phyloP scores from a whole-genome alignment of 345 rosid genomes.

The Hevea brasiliensis region DNA sequence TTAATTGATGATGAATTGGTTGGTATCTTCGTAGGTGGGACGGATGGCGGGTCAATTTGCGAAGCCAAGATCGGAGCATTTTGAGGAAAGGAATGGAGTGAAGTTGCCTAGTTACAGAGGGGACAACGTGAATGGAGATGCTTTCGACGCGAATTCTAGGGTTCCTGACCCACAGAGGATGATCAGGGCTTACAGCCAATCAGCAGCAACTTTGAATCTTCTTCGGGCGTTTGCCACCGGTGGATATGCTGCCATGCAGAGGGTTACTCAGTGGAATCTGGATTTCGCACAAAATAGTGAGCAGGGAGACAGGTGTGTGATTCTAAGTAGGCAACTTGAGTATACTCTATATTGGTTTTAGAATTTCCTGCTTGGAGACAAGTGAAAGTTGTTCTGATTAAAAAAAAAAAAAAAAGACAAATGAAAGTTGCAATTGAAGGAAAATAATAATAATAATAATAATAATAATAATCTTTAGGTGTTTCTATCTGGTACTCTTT shows the following conservation, averaged over 20 bases:
- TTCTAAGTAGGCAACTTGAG: not conserved
- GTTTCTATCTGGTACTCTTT: not conserved
- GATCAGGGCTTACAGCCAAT: constrained; percentile 35
- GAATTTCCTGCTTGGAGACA: not conserved
- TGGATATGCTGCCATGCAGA: constrained; percentile 37
- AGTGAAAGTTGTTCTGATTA: not conserved
- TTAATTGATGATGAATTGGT: not conserved
- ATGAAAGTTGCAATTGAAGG: not conserved
- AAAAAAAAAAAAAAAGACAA: no score
- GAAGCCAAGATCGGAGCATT: constrained; percentile 29
- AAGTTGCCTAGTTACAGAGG: constrained; percentile 34
- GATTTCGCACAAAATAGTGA: constrained; percentile 33
- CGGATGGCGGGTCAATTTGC: constrained; percentile 37
- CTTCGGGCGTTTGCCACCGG: constrained; percentile 36
- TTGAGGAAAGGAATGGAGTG: constrained; percentile 33
- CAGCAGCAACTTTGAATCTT: constrained; percentile 33
- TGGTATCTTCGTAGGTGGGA: constrained; percentile 23
- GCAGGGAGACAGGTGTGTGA: constrained; percentile 32
- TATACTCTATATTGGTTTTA: not conserved
- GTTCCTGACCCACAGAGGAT: constrained; percentile 32
- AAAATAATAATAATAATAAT: no score
- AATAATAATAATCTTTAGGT: not conserved
- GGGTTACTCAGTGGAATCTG: constrained; percentile 34
- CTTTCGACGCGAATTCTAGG: constrained; percentile 29
- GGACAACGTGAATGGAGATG: constrained; percentile 30